Percentiles rank a stretch among this genome's conserved stretches.
Conservation (phyloP, 345 rosid genomes). For the Sisymbrium altissimum region DNA sequence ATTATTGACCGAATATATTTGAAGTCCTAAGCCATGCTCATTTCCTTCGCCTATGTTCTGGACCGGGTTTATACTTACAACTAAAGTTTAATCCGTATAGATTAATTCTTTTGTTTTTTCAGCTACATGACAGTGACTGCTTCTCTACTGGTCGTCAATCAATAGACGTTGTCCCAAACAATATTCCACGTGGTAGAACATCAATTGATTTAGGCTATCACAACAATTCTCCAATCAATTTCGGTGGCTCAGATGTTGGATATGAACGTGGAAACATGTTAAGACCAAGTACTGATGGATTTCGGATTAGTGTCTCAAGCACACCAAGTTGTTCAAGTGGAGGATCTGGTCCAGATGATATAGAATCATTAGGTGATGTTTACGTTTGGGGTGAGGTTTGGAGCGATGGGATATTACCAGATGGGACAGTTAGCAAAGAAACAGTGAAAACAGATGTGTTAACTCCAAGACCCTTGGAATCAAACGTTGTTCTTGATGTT, state of each 20-base stretch:
- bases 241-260: constrained; percentile 65
- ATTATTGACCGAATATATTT: too few species aligned
- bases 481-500: constrained; percentile 94
- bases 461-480: constrained; percentile 78
- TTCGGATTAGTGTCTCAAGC: constrained; percentile 92
- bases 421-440: constrained; percentile 47
- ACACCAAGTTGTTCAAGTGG: constrained; percentile 95
- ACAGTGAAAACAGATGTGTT: constrained; percentile 56
- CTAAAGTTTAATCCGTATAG: too few species aligned
- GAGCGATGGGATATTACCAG: constrained; percentile 60
- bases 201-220: constrained; percentile 56
- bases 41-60: neutral
- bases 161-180: constrained; percentile 46
- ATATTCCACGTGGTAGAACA: constrained; percentile 49
- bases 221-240: constrained; percentile 33
- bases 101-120: constrained; percentile 7
- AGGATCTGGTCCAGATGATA: constrained; percentile 98
- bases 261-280: constrained; percentile 83
- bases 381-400: constrained; percentile 96
- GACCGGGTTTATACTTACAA: neutral
- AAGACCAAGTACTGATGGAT: constrained; percentile 87
- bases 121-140: constrained; percentile 55
- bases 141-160: constrained; percentile 46
- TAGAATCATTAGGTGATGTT: constrained; percentile 95
- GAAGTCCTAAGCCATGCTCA: neutral